Evolutionary conservation across 2,329 filamentous ascomycete genomes (phyloP), one percentile per base, ranked within the genome.

Genomic region (Aspergillus thermomutatus): DNA sequence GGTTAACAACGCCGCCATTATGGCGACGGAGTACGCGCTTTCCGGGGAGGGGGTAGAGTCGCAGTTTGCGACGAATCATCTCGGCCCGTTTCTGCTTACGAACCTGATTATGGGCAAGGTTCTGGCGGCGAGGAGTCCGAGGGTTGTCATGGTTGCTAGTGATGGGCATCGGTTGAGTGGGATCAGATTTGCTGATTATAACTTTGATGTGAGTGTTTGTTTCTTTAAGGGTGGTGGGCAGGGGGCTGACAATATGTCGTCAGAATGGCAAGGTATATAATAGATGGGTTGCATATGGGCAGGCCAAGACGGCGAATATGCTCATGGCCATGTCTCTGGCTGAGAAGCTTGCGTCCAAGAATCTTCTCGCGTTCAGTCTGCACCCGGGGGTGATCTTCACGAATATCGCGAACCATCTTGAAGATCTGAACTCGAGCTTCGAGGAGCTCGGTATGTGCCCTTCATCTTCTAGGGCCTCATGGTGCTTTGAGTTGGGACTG

Each of bases 101-200:
- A 76, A 75, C 52, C 57, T 75, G 43, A 65, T 77, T 19, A 67
- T 77, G 27, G 60, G 59, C 3, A 72, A 74, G 56, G 45, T 74
- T 3, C 6, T 69, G 0, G 63, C 65, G 0, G 54, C 72, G 1
- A 21, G 63, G 10, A 56, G 55, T 6, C 64, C 72, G 0, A 67
- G 77, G 0, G 57, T 83, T 7, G 72, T 83, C 21, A 79, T 74
- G 57, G 66, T 82, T 7, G 73, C 72, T 26, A 80, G 79, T 61
- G 66, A 75, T 31, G 79, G 78, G 1, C 73, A 82, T 59, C 69
- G 74, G 5, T 49, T 80, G 11, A 65, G 68, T 2, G 75, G 75
- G 1, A 65, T 82, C 17, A 68, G 77, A 2, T 80, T 76, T 57
- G 68, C 71, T 47, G 79, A 82, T 62, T 75, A 69, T 41, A 77